phyloP scores from a whole-genome alignment of 2,329 filamentous ascomycete genomes.

The Beauveria medogensis region DNA sequence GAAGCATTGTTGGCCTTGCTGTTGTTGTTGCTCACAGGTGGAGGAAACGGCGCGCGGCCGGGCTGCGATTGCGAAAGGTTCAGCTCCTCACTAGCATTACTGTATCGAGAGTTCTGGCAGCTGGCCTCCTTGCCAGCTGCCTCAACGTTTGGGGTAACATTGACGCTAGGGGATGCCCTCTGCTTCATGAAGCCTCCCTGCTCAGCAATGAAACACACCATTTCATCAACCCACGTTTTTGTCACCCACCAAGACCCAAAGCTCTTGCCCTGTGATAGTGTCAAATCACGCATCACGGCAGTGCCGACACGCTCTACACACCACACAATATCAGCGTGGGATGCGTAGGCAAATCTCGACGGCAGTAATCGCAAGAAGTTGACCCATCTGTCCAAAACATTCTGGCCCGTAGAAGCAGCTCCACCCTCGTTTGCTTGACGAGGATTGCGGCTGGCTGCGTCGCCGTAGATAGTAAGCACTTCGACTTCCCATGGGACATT shows the following conservation, averaged over 20 bases:
- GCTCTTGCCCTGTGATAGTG: constrained; percentile 67
- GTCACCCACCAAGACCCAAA: constrained; percentile 94
- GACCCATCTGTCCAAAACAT: constrained; percentile 72
- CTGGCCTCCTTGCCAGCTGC: constrained; percentile 27
- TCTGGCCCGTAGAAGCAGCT: constrained; percentile 39
- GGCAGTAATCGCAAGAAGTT: constrained; percentile 63
- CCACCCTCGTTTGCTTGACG: constrained; percentile 23
- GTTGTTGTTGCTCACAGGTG: constrained; percentile 30
- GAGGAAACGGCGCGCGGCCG: constrained; percentile 42
- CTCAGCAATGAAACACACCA: constrained; percentile 82
- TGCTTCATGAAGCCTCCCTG: constrained; percentile 78
- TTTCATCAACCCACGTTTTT: constrained; percentile 92
- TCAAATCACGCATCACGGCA: constrained; percentile 72
- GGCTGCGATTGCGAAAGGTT: constrained; percentile 41
- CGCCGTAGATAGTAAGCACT: constrained; percentile 51
- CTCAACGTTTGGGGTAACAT: constrained; percentile 25
- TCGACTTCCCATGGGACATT: constrained; percentile 59
- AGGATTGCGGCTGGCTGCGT: constrained; percentile 41
- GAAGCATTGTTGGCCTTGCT: constrained; percentile 9
- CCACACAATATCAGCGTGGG: constrained; percentile 64
- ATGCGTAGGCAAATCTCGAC: constrained; percentile 63
- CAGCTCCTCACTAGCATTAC: constrained; percentile 38
- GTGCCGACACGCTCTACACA: constrained; percentile 70
- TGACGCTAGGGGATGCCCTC: constrained; percentile 30
- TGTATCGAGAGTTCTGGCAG: constrained; percentile 30